These are phyloP conservation scores for Teratosphaeria viscida DNA, from an alignment of 2,329 filamentous ascomycete species.

Conservation along the genomic window DNA sequence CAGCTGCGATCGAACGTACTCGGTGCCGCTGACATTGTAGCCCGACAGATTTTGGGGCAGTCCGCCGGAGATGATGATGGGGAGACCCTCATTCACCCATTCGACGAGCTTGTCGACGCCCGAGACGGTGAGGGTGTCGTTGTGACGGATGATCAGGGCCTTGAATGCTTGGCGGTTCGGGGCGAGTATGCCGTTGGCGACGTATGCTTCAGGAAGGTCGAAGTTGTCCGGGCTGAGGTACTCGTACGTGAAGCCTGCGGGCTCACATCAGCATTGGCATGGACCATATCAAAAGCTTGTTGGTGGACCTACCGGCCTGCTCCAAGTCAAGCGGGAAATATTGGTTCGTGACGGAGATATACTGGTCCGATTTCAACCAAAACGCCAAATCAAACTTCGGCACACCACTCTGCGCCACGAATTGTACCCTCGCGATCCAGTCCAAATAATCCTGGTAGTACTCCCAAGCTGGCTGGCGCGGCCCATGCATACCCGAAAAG, in stretches of 20 bases:
- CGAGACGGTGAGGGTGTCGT: slow-evolving; percentile 28
- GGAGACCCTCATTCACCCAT: slow-evolving; percentile 31
- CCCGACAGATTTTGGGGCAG: slow-evolving; percentile 13
- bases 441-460: slow-evolving; percentile 28
- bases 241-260: slow-evolving; percentile 26
- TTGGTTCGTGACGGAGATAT: background rate
- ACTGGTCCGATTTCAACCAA: slow-evolving; percentile 21
- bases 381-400: slow-evolving; percentile 35
- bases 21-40: background rate
- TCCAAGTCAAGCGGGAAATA: slow-evolving; percentile 19
- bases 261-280: background rate
- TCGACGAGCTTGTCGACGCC: slow-evolving; percentile 26
- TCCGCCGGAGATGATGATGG: slow-evolving; percentile 33
- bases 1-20: slow-evolving; percentile 13
- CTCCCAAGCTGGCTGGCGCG: slow-evolving; percentile 34
- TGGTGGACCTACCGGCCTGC: slow-evolving; percentile 1
- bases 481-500: slow-evolving; percentile 32
- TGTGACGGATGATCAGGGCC: slow-evolving; percentile 31
- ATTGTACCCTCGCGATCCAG: slow-evolving; percentile 30
- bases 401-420: slow-evolving; percentile 29
- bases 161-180: slow-evolving; percentile 32
- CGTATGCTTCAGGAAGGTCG: slow-evolving; percentile 27
- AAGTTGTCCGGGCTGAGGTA: slow-evolving; percentile 40
- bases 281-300: background rate
- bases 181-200: slow-evolving; percentile 29